Evolutionary conservation across 257 asterid species (phyloP), one percentile per base, ranked within the genome.

Genomic region (Craterostigma plantagineum): DNA sequence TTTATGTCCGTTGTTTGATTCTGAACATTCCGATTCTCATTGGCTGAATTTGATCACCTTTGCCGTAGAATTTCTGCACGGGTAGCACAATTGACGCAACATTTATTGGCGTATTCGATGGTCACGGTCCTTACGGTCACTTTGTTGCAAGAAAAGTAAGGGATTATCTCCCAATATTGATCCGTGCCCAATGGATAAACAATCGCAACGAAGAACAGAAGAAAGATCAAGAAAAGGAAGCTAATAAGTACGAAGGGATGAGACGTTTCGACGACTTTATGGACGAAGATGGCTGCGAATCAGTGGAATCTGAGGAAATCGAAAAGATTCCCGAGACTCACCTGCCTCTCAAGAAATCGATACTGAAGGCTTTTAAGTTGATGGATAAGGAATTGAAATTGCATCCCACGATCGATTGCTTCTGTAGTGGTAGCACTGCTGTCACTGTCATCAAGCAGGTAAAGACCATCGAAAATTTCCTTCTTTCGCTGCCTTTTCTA

Each of bases 91-190:
- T 57, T 10, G 63, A 52, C 40, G 71, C 91, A 17, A 73, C 74
- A 0, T 78, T 86, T 48, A 81, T 94, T 51, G 97, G 94, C 56
- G 94, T 86, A 41, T 86, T 78, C 50, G 97, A 86, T 58, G 97
- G 97, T 5, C 97, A 86, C 40, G 97, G 97, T 44, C 97, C 97
- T 34, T 76, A 73, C 49, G 97, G 94, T 42, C 97, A 86, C 68
- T 65, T 81, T 92, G 97, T 78, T 18, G 91, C 97, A 10, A 75
- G 93, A 62, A 86, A 64, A 71, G 94, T 86, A 37, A 63, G 97
- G 14, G 97, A 86, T 48, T 67, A 67, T 40, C 93, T 86, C 50
- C 94, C 97, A 1, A 45, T 73, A 40, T 53, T 86, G 48, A 53
- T 86, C 17, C 71, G 68, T 43, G 52, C 77, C 7, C 77, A 81